Base-by-base conservation (phyloP, 2,329 filamentous ascomycete species). In the Aspergillaceae sp. region DNA sequence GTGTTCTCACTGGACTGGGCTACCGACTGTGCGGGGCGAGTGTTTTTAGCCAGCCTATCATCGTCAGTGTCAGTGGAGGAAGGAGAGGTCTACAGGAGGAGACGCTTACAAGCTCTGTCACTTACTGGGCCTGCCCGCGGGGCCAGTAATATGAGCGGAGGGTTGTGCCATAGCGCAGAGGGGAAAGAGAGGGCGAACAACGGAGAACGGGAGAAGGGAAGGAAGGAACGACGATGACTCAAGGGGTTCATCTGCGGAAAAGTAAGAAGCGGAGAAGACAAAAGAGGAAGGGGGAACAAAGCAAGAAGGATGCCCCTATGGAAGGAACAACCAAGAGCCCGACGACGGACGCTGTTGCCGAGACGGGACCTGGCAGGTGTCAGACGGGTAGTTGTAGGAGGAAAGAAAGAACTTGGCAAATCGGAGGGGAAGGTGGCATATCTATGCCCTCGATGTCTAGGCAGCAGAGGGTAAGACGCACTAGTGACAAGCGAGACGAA, bases 91-190 rank as follows among this genome's bases (percentile, higher is more conserved):
- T 19, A 19, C 19, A 8, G 7, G 26, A 26, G 8, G 36, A 6
- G 7, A 26, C 40, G 44, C 53, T 45, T 49, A 55, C 53, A 52
- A 52, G 49, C 47, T 54, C 53, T 56, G 51, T 54, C 52, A 54
- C 52, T 51, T 49, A 52, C 51, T 54, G 49, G 49, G 42, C 51
- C 34, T 35, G 48, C 40, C 47, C 54, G 27, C 36, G 41, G 19
- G 32, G 34, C 40, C 43, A 29, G 9, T 41, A 7, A 11, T 6
- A 30, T 32, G 28, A 41, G 40, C 40, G 30, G 40, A 29, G 9
- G 19, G 10, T 29, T 5, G 28, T 41, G 30, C 40, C n/a, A 41
- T 6, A 8, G n/a, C 40, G 9, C 7, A 4, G 19, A 32, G 40
- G 7, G 28, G 30, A 8, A 6, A 30, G 19, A 29, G 40, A 19